These are phyloP conservation scores for Sugiyamaella smithiae DNA, from an alignment of 805 yeast species.

Conservation along the genomic window DNA sequence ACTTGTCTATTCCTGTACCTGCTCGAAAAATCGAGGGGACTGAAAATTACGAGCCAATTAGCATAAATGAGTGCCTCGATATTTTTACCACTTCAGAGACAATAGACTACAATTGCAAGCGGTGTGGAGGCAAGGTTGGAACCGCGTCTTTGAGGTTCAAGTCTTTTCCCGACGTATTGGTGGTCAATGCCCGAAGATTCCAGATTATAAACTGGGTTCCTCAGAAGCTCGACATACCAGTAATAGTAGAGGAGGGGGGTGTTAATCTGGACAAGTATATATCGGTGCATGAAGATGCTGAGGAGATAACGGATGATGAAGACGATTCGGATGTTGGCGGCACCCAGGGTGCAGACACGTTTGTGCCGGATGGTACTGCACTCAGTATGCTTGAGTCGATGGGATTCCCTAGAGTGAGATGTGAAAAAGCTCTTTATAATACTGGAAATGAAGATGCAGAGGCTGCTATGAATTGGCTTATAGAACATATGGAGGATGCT, in stretches of 20 bases:
- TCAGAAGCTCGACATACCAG: constrained; percentile 71
- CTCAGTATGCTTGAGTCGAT: constrained; percentile 59
- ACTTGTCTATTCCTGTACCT: constrained; percentile 59
- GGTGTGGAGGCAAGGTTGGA: constrained; percentile 39
- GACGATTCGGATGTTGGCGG: constrained; percentile 26
- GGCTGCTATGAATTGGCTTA: constrained; percentile 85
- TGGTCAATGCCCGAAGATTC: constrained; percentile 75
- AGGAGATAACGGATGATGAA: constrained; percentile 41
- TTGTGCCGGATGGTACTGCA: constrained; percentile 53
- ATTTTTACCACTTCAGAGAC: constrained; percentile 47
- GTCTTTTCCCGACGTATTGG: constrained; percentile 67
- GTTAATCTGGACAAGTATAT: constrained; percentile 45
- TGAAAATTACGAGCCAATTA: constrained; percentile 49
- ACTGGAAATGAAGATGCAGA: constrained; percentile 69
- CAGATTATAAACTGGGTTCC: constrained; percentile 90
- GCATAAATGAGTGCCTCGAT: constrained; percentile 49
- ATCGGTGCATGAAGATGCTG: constrained; percentile 42
- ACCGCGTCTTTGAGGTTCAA: constrained; percentile 51
- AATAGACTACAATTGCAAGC: constrained; percentile 62
- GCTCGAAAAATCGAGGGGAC: constrained; percentile 25
- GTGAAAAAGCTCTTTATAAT: constrained; percentile 61
- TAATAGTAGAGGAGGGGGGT: constrained; percentile 46
- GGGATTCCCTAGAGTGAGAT: constrained; percentile 81
- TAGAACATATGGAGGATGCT: constrained; percentile 83
- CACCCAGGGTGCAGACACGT: constrained; percentile 29